Evolutionary conservation across 2,329 filamentous ascomycete species (phyloP).

Genomic region (Aureobasidium zeae): DNA sequence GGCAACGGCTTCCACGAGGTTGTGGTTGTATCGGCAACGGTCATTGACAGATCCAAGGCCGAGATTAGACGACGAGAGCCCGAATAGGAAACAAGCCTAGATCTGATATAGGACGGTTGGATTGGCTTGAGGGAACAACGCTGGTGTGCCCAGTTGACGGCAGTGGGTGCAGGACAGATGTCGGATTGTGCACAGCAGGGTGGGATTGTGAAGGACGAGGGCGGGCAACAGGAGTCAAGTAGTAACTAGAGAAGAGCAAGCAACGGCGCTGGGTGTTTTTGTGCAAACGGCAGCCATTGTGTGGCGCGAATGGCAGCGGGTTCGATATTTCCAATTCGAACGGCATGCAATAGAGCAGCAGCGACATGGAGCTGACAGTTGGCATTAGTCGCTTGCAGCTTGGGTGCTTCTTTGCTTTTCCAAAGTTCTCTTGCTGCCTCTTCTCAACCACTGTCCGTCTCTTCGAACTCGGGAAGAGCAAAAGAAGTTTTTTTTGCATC

Average conservation of each 20-base stretch:
- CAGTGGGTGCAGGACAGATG: not conserved
- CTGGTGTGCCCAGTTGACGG: conserved; percentile 2
- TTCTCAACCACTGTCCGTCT: too few relatives aligned
- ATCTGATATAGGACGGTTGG: conserved; percentile 9
- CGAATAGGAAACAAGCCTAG: conserved; percentile 1
- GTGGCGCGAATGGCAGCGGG: conserved; percentile 4
- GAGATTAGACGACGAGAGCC: not conserved
- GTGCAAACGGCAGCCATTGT: too few relatives aligned
- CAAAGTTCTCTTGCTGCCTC: not conserved
- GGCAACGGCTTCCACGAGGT: conserved; percentile 12
- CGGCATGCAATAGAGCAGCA: conserved; percentile 4
- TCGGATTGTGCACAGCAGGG: not conserved
- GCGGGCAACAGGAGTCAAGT: not conserved
- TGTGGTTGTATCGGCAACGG: conserved; percentile 2
- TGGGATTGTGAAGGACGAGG: not conserved
- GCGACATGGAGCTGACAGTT: conserved; percentile 1
- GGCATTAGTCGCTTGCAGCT: not conserved
- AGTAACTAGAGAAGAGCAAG: too few relatives aligned
- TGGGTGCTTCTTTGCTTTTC: not conserved
- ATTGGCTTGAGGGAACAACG: conserved; percentile 4
- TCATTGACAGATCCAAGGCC: conserved; percentile 2
- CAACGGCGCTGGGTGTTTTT: too few relatives aligned
- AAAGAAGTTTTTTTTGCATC: too few relatives aligned
- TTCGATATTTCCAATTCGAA: conserved; percentile 5
- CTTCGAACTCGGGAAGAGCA: too few relatives aligned